Evolutionary conservation across 257 asterid genomes (phyloP), one percentile per base, ranked within the genome.

Genomic region (Galeopsis tetrahit): DNA sequence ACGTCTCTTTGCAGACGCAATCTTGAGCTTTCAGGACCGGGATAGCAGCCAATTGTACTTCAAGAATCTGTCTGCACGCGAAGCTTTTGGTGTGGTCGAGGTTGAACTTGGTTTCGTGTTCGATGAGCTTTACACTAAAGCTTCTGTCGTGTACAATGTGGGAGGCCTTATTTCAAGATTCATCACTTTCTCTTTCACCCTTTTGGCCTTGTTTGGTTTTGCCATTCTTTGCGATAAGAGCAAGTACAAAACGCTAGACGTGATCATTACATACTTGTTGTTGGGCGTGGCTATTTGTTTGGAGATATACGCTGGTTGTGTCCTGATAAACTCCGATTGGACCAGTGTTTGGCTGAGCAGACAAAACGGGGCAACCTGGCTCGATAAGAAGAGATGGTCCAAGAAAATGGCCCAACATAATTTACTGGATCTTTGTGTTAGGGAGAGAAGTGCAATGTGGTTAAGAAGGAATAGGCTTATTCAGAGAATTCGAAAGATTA

Each of bases 1-100:
- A 57, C 79, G 85, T 56, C 82, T 84, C 17, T 86, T 86, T 66
- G 89, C 83, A 1, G 87, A 82, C 63, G 80, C 79, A 8, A 86
- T 86, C 82, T 82, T 84, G 14, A 86, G 92, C 13, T 84, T 82
- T 72, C 86, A 86, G 48, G 86, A 86, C 75, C 76, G 79, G 36
- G 89, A 86, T 60, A 68, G 65, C 67, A 84, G 89, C 77, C 73
- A 5, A 48, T 69, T 61, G 34, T 78, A 78, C 77, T 84, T 86
- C 78, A 66, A 28, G 70, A 3, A 0, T 3, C 80, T 76, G 32
- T 0, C 7, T 0, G 10, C 76, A 0, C 0, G 13, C 3, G 3
- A 78, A 21, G 89, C 85, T 66, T 84, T 86, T 63, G 34, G 8
- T 11, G 89, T 82, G n/a, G 78, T 84, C 11, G 91, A 82, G 80